phyloP scores from a whole-genome alignment of 1,139 yeast species.

The Candida dubliniensis region DNA sequence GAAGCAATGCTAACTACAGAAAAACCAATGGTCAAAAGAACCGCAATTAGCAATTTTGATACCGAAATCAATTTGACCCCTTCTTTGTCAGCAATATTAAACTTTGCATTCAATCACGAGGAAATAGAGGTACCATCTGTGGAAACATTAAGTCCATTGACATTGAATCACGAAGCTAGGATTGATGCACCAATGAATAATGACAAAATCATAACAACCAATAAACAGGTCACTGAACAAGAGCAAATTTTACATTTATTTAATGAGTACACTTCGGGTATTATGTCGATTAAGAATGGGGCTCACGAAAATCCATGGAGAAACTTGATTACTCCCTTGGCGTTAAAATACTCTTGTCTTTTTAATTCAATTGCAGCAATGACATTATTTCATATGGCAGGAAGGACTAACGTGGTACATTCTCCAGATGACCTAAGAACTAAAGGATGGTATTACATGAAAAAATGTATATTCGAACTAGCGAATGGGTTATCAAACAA shows the following conservation, averaged over 20 bases:
- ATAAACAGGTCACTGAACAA: slow-evolving; percentile 22
- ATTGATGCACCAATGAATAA: slow-evolving; percentile 2
- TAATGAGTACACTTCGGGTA: slow-evolving; percentile 54
- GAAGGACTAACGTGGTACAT: slow-evolving; percentile 32
- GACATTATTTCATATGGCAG: slow-evolving; percentile 64
- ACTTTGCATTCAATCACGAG: slow-evolving; percentile 42
- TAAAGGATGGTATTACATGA: slow-evolving; percentile 59
- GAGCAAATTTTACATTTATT: slow-evolving; percentile 38
- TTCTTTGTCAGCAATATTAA: slow-evolving; percentile 44
- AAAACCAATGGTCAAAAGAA: background rate
- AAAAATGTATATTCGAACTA: slow-evolving; percentile 55
- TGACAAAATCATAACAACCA: background rate
- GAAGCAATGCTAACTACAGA: background rate
- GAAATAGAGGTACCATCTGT: slow-evolving; percentile 17
- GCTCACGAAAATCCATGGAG: slow-evolving; percentile 70
- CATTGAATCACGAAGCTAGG: slow-evolving; percentile 14
- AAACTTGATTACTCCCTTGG: slow-evolving; percentile 55
- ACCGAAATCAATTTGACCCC: slow-evolving; percentile 36
- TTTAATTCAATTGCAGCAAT: slow-evolving; percentile 65
- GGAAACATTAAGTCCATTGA: slow-evolving; percentile 35
- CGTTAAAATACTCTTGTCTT: slow-evolving; percentile 52
- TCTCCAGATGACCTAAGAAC: slow-evolving; percentile 40
- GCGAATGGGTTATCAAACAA: slow-evolving; percentile 52
- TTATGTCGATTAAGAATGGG: slow-evolving; percentile 64
- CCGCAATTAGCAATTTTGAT: background rate